A percentile compares a stretch with the other conserved stretches of the same genome.
Evolutionary conservation across 2,329 filamentous ascomycete genomes (phyloP).

Genomic region (Fusarium compactum): DNA sequence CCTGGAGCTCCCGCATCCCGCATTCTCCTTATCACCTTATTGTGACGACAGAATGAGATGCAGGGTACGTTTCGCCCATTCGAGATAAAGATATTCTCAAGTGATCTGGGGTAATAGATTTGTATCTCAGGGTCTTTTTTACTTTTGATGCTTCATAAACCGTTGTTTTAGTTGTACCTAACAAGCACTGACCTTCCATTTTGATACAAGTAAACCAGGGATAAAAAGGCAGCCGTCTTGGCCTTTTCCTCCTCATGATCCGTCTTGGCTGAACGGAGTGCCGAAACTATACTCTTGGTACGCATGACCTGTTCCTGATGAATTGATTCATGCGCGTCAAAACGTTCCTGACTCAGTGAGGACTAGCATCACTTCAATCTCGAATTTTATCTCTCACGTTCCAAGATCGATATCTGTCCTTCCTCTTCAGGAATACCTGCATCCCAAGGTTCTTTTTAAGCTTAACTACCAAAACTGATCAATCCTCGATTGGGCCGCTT

Average conservation of each 20-base stretch:
- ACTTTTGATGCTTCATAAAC: neutral
- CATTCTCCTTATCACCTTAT: constrained; percentile 6
- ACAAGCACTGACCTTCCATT: neutral
- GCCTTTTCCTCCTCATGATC: neutral
- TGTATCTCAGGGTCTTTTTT: neutral
- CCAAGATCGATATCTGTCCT: constrained; percentile 1
- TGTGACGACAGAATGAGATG: constrained; percentile 2
- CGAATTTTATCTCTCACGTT: neutral
- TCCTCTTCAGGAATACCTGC: constrained; percentile 4
- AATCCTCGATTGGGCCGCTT: neutral
- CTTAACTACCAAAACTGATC: neutral
- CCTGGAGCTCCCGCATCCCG: neutral
- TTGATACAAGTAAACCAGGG: neutral
- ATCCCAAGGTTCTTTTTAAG: constrained; percentile 13
- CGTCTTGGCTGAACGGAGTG: constrained; percentile 5
- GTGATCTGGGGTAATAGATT: neutral
- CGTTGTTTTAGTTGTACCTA: neutral
- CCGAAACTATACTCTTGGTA: neutral
- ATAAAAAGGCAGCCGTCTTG: neutral
- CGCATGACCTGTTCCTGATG: neutral
- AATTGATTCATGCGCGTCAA: constrained; percentile 4
- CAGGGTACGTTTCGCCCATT: neutral
- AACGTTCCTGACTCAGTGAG: neutral
- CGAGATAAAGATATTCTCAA: neutral
- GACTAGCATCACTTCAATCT: neutral